Base-by-base conservation (phyloP, 805 yeast species). In the Candida golubevii region DNA sequence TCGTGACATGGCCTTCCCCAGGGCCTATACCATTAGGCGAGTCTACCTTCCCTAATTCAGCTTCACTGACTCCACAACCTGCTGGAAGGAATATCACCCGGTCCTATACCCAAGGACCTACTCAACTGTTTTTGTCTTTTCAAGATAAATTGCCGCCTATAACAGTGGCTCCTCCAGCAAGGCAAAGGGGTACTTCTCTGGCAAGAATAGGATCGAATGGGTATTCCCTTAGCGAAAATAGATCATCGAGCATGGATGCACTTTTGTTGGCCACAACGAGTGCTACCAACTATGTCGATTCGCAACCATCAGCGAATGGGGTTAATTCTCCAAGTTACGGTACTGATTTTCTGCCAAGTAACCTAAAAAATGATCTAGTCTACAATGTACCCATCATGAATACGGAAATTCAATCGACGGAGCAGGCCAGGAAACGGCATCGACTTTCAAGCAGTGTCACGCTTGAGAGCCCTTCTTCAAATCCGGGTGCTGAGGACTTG, bases 61-160 rank as follows among this genome's bases (percentile, higher is more conserved):
- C 23, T 23, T 26, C 26, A 7, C 23, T 27, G 18, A 8, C 39
- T 4, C 33, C 38, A 6, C 35, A 10, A 12, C 28, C 14, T 10
- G 26, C n/a, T 12, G 39, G 30, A 7, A 13, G 27, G 1, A 29
- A 10, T 14, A 18, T 3, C 7, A 7, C 30, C 26, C 27, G 14
- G 26, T 36, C 41, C 7, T 27, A 13, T 31, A 12, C 39, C 14
- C 13, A 11, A 11, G 39, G 36, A 14, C 14, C 40, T 7, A 26
- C 30, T 13, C 40, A 39, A n/a, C 28, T 13, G 11, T 23, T 43
- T 7, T 18, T 37, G 6, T 44, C 44, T 1, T 48, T 48, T 26
- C 51, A 44, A 26, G 46, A 48, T 2, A 48, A 48, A 23, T 29
- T 48, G 23, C 51, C 51, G n/a, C 48, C 51, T 14, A 45, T 48